phyloP scores from a whole-genome alignment of 139 green algal species.

The Choricystis sp. region DNA sequence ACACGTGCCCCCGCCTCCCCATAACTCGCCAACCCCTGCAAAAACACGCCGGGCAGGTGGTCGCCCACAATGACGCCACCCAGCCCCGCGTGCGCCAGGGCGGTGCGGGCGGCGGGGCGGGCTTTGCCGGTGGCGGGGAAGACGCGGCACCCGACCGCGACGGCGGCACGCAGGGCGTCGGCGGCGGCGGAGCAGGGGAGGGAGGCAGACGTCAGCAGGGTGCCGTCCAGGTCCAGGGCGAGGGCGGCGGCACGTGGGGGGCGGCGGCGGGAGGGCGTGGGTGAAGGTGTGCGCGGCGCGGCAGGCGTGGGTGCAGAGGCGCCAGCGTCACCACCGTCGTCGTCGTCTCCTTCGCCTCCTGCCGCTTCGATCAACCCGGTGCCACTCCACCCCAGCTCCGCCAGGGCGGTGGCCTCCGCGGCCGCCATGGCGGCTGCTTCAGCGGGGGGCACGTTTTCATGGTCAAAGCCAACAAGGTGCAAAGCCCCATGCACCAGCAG shows the following conservation, averaged over 20 bases:
- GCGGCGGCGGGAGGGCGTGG: not conserved
- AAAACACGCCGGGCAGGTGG: conserved; percentile 56
- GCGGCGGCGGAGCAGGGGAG: conserved; percentile 38
- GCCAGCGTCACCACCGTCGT: conserved; percentile 1
- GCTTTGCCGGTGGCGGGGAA: conserved; percentile 90
- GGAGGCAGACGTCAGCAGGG: conserved; percentile 35
- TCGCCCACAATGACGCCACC: conserved; percentile 42
- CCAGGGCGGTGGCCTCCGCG: conserved; percentile 45
- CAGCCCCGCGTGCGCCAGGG: conserved; percentile 37
- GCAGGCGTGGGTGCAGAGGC: not conserved
- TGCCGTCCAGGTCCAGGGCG: conserved; percentile 71
- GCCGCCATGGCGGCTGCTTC: conserved; percentile 48
- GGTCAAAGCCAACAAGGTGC: conserved; percentile 80
- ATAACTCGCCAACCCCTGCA: conserved; percentile 66
- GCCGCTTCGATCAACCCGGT: conserved; percentile 43
- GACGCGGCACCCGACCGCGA: conserved; percentile 45
- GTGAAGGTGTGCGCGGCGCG: not conserved
- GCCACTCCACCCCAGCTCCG: conserved; percentile 49
- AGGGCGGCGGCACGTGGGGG: conserved; percentile 26
- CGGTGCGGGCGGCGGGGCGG: conserved; percentile 57
- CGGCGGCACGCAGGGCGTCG: conserved; percentile 40
- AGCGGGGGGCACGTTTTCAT: conserved; percentile 39
- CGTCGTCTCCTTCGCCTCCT: not conserved
- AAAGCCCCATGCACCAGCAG: conserved; percentile 89
- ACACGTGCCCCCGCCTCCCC: conserved; percentile 25